Percentiles rank a stretch among this genome's conserved stretches.
Conservation (phyloP, 345 rosid species). For the Aegle marmelos region DNA sequence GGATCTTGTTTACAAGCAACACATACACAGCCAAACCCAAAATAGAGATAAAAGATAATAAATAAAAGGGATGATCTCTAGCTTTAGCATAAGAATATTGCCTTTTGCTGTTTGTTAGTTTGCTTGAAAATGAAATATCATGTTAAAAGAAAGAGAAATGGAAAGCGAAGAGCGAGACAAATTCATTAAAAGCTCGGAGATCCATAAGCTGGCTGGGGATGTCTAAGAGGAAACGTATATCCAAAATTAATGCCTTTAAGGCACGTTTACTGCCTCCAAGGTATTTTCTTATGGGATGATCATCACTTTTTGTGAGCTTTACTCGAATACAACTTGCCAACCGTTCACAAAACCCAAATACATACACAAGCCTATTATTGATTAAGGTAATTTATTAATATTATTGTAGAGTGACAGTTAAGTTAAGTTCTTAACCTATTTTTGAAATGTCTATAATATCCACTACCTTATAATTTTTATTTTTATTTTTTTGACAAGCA, state of each 20-base stretch:
- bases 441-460: too few species aligned
- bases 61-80: neutral
- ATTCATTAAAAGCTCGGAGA: neutral
- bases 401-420: too few species aligned
- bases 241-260: neutral
- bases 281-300: neutral
- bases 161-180: neutral
- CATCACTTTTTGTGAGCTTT: neutral
- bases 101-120: neutral
- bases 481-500: too few species aligned
- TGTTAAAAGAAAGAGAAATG: neutral
- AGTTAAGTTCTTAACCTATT: too few species aligned
- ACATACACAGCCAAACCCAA: neutral
- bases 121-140: neutral
- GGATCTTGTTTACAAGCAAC: constrained; percentile 10
- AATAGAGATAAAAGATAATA: neutral
- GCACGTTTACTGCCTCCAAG: neutral
- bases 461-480: too few species aligned
- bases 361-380: too few species aligned
- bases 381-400: too few species aligned
- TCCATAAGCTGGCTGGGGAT: too few species aligned
- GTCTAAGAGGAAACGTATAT: neutral
- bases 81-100: neutral
- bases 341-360: neutral
- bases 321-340: constrained; percentile 7